A percentile compares a stretch with the other conserved stretches of the same genome.
These are phyloP conservation scores for Pisolithus thermaeus DNA, from an alignment of 1,284 basidiomycete species.

Conservation along the genomic window DNA sequence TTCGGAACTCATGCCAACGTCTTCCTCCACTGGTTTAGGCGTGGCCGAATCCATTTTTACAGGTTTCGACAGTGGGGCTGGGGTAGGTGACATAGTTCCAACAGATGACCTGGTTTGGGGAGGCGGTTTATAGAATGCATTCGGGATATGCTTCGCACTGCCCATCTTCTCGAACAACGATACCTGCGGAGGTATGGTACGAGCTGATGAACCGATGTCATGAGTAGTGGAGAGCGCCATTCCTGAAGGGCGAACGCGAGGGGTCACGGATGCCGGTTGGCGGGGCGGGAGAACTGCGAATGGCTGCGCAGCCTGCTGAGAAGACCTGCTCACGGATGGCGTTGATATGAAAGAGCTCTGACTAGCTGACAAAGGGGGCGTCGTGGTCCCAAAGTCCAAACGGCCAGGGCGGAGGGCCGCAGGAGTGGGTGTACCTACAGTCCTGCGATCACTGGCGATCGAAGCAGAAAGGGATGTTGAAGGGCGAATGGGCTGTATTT, in stretches of 20 bases:
- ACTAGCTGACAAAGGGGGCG: background rate
- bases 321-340: background rate
- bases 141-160: conserved; percentile 44
- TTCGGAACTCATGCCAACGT: conserved; percentile 24
- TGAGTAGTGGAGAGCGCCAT: conserved; percentile 13
- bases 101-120: conserved; percentile 15
- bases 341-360: background rate
- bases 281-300: conserved; percentile 13
- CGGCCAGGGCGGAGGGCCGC: conserved; percentile 6
- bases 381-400: conserved; percentile 1
- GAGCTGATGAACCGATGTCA: conserved; percentile 9
- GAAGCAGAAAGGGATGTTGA: conserved; percentile 1
- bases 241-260: conserved; percentile 23
- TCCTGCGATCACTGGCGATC: background rate
- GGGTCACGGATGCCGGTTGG: conserved; percentile 4
- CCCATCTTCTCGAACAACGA: conserved; percentile 43
- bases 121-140: conserved; percentile 59
- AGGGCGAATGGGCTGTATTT: conserved; percentile 22
- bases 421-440: background rate
- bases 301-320: conserved; percentile 3
- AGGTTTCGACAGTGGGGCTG: conserved; percentile 1
- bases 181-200: conserved; percentile 13
- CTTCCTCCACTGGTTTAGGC: conserved; percentile 9
- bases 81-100: conserved; percentile 3
- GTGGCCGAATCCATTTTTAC: conserved; percentile 2